Percentiles rank a stretch among this genome's conserved stretches.
Conservation (phyloP, 2,329 filamentous ascomycete species). For the Corynespora cassiicola region DNA sequence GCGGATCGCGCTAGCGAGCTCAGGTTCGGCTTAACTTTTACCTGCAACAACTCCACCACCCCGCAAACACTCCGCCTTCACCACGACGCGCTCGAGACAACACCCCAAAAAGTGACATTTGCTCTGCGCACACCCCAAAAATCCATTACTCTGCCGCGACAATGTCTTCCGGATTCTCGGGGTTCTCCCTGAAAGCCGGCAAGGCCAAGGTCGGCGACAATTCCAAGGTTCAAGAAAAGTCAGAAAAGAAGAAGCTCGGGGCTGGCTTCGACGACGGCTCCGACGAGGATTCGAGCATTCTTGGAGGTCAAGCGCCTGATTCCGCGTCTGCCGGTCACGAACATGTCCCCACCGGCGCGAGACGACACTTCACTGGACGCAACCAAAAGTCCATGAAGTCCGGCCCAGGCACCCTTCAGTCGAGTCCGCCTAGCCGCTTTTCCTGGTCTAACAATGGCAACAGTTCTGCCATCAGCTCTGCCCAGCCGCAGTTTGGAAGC, state of each 20-base stretch:
- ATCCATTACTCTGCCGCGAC: too few relatives aligned
- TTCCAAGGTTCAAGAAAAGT: slow-evolving; percentile 37
- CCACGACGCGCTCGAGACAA: too few relatives aligned
- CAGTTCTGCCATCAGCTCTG: neutral
- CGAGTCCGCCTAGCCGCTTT: too few relatives aligned
- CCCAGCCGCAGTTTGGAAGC: too few relatives aligned
- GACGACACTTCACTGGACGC: slow-evolving; percentile 37
- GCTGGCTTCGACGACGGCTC: slow-evolving; percentile 40
- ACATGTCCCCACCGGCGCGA: slow-evolving; percentile 35
- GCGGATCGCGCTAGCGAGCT: too few relatives aligned
- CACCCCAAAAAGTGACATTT: too few relatives aligned
- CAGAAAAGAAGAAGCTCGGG: slow-evolving; percentile 38
- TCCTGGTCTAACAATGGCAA: neutral
- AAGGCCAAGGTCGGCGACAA: slow-evolving; percentile 33
- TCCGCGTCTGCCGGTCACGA: slow-evolving; percentile 27
- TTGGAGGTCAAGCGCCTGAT: slow-evolving; percentile 29
- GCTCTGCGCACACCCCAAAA: too few relatives aligned
- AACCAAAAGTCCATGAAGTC: slow-evolving; percentile 38
- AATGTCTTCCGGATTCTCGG: slow-evolving; percentile 40
- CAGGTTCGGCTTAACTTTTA: too few relatives aligned
- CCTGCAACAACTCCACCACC: too few relatives aligned
- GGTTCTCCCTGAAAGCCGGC: slow-evolving; percentile 28
- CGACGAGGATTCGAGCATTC: slow-evolving; percentile 26
- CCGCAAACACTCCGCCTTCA: too few relatives aligned
- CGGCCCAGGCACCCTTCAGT: slow-evolving; percentile 40